Evolutionary conservation across 345 rosid genomes (phyloP), one percentile per base, ranked within the genome.

Genomic region (Syzygium grande): DNA sequence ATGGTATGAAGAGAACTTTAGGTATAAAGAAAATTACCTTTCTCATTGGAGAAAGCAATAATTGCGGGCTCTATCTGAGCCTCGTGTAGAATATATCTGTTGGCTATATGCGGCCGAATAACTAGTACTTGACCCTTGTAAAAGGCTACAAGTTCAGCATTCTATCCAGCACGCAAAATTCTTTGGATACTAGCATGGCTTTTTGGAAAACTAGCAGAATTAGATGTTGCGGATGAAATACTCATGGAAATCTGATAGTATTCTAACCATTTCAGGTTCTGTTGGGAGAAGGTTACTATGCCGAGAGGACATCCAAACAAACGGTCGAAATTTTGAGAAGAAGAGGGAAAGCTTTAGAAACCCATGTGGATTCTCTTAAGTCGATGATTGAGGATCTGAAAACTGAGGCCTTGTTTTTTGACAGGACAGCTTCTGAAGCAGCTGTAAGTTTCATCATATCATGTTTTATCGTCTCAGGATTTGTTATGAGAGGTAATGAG

Each of bases 371-470:
- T 86, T 88, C 97, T 53, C 91, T 96, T 56, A 93, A 94, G 91
- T 94, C 95, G 83, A 92, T 92, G 88, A 93, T 96, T 88, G 88
- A 94, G 89, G 98, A 98, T 91, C 95, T 98, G 89, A 90, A 88
- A 87, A 93, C 94, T 3, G 97, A 98, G 92, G 96, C 96, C 89
- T 94, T 95, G 1, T 98, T 96, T 91, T 98, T 96, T 86, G 89
- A 92, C 85, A 80, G 92, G 30, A 95, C 99, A 10, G 97, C 98
- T 85, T 93, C 94, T 78, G 99, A 98, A 92, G 94, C 91, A 51
- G 95, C 94, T 29, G 99, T 96, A 86, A 38, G 95, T 90, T 92
- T 89, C 29, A 17, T 23, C 1, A 2, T 34, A 27, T 53, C 53
- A 15, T 84, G 55, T 25, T 30, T 17, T 51, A 21, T 30, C 19